Evolutionary conservation across 148 eudicot species (phyloP).

Genomic region (Vaccinium myrtillus): DNA sequence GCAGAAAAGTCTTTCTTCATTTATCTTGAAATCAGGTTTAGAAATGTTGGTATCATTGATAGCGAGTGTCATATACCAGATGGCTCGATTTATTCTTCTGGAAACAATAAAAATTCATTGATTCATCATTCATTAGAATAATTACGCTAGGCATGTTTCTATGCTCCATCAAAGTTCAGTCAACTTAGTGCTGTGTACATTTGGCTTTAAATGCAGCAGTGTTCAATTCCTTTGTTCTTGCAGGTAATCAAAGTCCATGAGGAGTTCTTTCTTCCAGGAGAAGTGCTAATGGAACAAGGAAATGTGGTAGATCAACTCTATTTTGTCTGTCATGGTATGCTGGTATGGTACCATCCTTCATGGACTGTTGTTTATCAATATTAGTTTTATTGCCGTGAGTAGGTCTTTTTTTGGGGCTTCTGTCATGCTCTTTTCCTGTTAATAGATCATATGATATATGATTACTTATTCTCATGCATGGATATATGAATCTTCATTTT

Average conservation of each 20-base stretch:
- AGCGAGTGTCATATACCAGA: not conserved
- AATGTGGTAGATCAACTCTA: slow-evolving; percentile 93
- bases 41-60: not conserved
- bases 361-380: not conserved
- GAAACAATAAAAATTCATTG: not conserved
- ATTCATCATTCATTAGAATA: not conserved
- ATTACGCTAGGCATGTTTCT: not conserved
- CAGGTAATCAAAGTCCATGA: slow-evolving; percentile 84
- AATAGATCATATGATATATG: not conserved
- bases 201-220: not conserved
- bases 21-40: not conserved
- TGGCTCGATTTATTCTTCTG: not conserved
- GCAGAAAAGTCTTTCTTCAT: slow-evolving; percentile 32
- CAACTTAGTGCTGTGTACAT: not conserved
- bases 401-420: not conserved
- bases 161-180: not conserved
- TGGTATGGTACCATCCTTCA: slow-evolving; percentile 44
- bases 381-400: not conserved
- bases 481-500: not conserved
- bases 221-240: slow-evolving; percentile 7
- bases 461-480: not conserved
- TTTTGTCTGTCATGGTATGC: slow-evolving; percentile 76
- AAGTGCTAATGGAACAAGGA: slow-evolving; percentile 91
- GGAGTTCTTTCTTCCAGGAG: slow-evolving; percentile 97
- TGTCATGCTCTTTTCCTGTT: not conserved